Base-by-base conservation (phyloP, 345 rosid genomes). In the Euphorbia peplus region DNA sequence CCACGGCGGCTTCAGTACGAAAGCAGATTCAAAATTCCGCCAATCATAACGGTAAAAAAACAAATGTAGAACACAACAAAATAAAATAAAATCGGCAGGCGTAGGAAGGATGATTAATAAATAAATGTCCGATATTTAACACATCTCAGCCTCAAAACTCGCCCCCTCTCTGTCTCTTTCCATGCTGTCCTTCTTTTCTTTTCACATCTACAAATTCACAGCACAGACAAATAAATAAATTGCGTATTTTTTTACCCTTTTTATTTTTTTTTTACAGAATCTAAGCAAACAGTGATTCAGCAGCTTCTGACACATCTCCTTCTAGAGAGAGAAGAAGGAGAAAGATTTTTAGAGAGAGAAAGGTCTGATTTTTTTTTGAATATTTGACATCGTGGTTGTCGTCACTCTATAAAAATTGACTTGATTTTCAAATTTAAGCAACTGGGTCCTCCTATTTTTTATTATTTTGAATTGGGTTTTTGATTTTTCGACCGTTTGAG, bases 21-120 rank as follows among this genome's bases (percentile, higher is more conserved):
- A 69, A 68, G 68, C 75, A 63, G 4, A 66, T 87, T 81, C 81
- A 82, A 85, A 80, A 39, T 69, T 59, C 22, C 32, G n/a, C 63
- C 57, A 56, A 85, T 89, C 81, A 63, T 69, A 81, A 75, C 91
- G 87, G 91, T 85, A n/a, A n/a, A n/a, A n/a, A n/a, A n/a, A n/a
- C 78, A 44, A 78, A 73, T 72, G 35, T 37, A 37, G 50, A 66
- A 53, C 32, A 66, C 41, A 3, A 21, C 55, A 3, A 79, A 71
- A 41, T 14, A 70, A 25, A n/a, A n/a, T n/a, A n/a, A n/a, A n/a
- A n/a, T n/a, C n/a, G n/a, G n/a, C n/a, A 78, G 65, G 88, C 91
- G 85, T 79, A n/a, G n/a, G n/a, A n/a, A n/a, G n/a, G n/a, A n/a
- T 39, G 50, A 73, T 41, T 1, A 10, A 2, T 8, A 4, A 42